Evolutionary conservation across 768 basidiomycete species (phyloP).

Genomic region (Coprinopsis sp.): DNA sequence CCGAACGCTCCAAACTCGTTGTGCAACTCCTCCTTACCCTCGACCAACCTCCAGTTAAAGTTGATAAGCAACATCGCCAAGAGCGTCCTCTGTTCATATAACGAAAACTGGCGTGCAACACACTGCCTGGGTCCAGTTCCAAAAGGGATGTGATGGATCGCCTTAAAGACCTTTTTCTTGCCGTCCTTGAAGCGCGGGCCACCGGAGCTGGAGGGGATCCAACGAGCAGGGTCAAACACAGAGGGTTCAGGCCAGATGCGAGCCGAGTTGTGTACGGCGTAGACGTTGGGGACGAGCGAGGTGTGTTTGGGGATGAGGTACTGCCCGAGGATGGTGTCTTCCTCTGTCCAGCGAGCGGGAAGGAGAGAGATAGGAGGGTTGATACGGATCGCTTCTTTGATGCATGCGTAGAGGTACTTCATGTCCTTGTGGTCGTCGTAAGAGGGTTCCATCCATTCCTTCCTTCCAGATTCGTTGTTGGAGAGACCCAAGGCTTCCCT

Average conservation of each 20-base stretch:
- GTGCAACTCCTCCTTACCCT: background rate
- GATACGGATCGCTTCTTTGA: constrained; percentile 36
- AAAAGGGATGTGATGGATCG: constrained; percentile 25
- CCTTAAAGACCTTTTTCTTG: constrained; percentile 7
- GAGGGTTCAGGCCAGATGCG: constrained; percentile 24
- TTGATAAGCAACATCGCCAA: constrained; percentile 28
- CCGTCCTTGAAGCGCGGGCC: too few relatives aligned
- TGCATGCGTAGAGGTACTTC: constrained; percentile 32
- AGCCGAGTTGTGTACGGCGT: constrained; percentile 26
- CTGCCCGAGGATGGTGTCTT: constrained; percentile 21
- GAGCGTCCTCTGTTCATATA: constrained; percentile 26
- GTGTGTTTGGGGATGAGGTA: constrained; percentile 26
- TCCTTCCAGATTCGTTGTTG: too few relatives aligned
- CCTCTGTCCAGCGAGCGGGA: constrained; percentile 19
- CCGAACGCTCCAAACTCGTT: constrained; percentile 2
- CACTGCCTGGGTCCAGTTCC: constrained; percentile 30
- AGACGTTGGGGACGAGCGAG: constrained; percentile 29
- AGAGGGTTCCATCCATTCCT: constrained; percentile 22
- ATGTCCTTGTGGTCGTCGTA: constrained; percentile 23
- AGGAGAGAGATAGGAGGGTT: constrained; percentile 27
- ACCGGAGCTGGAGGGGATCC: too few relatives aligned
- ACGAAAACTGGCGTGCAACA: constrained; percentile 26
- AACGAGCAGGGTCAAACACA: constrained; percentile 28
- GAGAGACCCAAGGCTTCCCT: too few relatives aligned
- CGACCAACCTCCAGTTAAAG: constrained; percentile 33